These are phyloP conservation scores for Ophiostoma piceae DNA, from an alignment of 2,329 filamentous ascomycete genomes.

Conservation along the genomic window DNA sequence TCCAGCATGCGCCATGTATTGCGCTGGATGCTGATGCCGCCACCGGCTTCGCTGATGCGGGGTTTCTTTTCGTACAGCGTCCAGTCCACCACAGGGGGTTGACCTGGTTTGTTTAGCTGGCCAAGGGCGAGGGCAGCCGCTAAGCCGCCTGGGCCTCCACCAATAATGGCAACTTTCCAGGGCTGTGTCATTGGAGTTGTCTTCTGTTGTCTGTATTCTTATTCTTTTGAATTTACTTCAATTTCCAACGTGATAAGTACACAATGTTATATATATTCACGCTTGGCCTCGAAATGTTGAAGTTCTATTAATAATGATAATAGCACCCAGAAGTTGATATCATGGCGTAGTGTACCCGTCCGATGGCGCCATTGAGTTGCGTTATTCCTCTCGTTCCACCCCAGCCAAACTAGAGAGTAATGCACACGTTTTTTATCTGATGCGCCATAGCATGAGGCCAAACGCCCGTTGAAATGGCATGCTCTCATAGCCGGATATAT, in stretches of 20 bases:
- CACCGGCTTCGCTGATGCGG: constrained; percentile 37
- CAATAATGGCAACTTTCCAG: constrained; percentile 23
- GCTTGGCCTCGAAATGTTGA: background rate
- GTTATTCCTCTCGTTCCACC: constrained; percentile 17
- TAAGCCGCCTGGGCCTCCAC: constrained; percentile 23
- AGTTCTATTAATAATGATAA: background rate
- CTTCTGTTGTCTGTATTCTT: background rate
- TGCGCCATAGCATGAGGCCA: background rate
- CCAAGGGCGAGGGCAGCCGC: constrained; percentile 21
- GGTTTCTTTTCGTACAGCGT: constrained; percentile 36
- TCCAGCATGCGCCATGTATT: constrained; percentile 37
- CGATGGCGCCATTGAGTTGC: constrained; percentile 22
- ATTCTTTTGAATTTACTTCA: too few relatives aligned
- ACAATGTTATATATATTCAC: background rate
- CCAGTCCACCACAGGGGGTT: constrained; percentile 33
- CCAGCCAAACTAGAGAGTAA: background rate
- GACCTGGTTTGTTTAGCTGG: constrained; percentile 23
- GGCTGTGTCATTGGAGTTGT: constrained; percentile 9
- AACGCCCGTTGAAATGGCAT: background rate
- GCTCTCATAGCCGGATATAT: background rate
- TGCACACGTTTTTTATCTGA: background rate
- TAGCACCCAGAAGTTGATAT: background rate
- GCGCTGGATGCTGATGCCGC: constrained; percentile 36
- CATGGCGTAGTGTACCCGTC: constrained; percentile 17
- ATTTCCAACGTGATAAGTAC: too few relatives aligned